Conservation (phyloP, 2,329 filamentous ascomycete genomes). For the Colletotrichum liaoningense region DNA sequence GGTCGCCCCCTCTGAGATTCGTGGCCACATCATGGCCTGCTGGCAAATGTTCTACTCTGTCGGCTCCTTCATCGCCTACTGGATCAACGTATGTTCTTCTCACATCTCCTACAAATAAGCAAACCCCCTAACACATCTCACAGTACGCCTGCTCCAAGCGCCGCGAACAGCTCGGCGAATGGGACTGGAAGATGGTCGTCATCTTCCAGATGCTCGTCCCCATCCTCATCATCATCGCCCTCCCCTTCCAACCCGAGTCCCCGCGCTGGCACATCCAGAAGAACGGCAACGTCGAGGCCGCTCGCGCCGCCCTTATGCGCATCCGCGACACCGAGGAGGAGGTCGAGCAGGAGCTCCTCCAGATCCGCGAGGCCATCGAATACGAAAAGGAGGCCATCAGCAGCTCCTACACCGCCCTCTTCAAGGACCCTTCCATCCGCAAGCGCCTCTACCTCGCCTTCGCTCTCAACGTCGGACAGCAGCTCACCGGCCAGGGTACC, state of each 20-base stretch:
- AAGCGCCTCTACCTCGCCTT: slow-evolving; percentile 75
- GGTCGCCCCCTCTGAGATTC: slow-evolving; percentile 40
- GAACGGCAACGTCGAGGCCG: slow-evolving; percentile 69
- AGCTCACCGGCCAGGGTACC: slow-evolving; percentile 78
- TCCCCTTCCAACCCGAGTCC: slow-evolving; percentile 75
- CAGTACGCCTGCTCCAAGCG: slow-evolving; percentile 65
- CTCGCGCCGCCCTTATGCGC: slow-evolving; percentile 64
- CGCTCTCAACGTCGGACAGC: slow-evolving; percentile 76
- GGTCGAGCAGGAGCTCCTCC: slow-evolving; percentile 73
- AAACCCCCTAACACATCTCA: neutral
- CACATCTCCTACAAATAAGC: too few relatives aligned
- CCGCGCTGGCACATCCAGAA: slow-evolving; percentile 77
- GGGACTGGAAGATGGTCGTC: slow-evolving; percentile 80
- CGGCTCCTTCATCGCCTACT: slow-evolving; percentile 62
- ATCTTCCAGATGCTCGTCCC: slow-evolving; percentile 80
- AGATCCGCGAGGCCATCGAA: slow-evolving; percentile 75
- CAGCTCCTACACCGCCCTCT: slow-evolving; percentile 70
- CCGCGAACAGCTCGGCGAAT: slow-evolving; percentile 68
- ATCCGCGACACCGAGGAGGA: slow-evolving; percentile 74
- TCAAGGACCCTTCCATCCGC: slow-evolving; percentile 76
- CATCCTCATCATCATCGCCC: slow-evolving; percentile 67
- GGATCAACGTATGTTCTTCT: slow-evolving; percentile 58
- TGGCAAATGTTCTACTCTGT: slow-evolving; percentile 76
- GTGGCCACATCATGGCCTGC: slow-evolving; percentile 74
- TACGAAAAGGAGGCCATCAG: slow-evolving; percentile 78